These are phyloP conservation scores for Marasmius oreades DNA, from an alignment of 1,284 basidiomycete species.

Conservation along the genomic window DNA sequence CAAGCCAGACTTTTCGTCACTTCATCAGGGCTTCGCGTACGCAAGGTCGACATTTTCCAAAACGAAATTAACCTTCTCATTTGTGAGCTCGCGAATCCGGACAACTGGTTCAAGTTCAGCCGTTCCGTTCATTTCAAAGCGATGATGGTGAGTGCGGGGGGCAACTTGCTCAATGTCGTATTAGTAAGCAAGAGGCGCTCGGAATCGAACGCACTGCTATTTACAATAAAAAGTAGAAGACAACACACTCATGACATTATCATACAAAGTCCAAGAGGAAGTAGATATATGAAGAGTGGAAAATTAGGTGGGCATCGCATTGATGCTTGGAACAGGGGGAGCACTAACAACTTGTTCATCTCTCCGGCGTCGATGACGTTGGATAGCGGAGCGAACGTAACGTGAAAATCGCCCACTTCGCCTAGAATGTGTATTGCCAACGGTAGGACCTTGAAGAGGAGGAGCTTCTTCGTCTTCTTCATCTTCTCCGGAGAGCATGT, in stretches of 20 bases:
- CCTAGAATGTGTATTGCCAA: slow-evolving; percentile 1
- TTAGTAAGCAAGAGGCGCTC: neutral
- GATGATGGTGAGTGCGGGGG: neutral
- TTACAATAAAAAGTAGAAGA: no score
- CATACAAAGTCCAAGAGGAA: neutral
- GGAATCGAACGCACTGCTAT: no score
- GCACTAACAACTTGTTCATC: neutral
- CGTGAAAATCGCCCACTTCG: slow-evolving; percentile 56
- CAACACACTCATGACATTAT: neutral
- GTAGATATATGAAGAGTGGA: neutral
- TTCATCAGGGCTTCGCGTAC: slow-evolving; percentile 35
- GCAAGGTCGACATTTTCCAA: slow-evolving; percentile 92
- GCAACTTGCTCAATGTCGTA: neutral
- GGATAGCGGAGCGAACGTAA: slow-evolving; percentile 63
- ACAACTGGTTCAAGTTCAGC: slow-evolving; percentile 63
- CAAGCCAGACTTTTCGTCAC: neutral
- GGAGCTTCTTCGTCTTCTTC: slow-evolving; percentile 16
- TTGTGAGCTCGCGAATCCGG: slow-evolving; percentile 75
- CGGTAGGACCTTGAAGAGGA: neutral
- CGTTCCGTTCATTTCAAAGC: slow-evolving; percentile 7
- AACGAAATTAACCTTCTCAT: slow-evolving; percentile 83
- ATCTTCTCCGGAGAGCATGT: slow-evolving; percentile 37
- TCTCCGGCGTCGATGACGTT: slow-evolving; percentile 29
- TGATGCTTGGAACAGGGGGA: neutral
- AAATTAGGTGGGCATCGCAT: neutral